Evolutionary conservation across 2,329 filamentous ascomycete species (phyloP), one percentile per base, ranked within the genome.

Genomic region (Aspergillus sp.): DNA sequence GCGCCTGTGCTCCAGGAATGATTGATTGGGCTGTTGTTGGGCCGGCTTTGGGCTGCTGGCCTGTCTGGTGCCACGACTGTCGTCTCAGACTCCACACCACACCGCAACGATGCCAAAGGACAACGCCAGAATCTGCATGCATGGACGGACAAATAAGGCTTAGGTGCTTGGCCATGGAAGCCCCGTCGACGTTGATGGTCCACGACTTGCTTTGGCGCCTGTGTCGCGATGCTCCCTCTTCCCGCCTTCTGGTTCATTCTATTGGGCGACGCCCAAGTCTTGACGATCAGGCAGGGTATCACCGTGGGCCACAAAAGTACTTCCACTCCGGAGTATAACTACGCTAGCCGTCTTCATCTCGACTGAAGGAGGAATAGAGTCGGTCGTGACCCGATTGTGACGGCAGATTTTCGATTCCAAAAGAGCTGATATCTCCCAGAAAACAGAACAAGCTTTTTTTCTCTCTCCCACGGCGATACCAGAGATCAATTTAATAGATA

Each of bases 51-150:
- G 70, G 72, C 70, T 73, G 64, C 64, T 64, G 60, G 50, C 53
- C 48, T 70, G 67, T 67, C 63, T 72, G 74, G 74, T 74, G 74
- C 74, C 73, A 76, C 74, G 73, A 75, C 70, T 66, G 11, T 23
- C 27, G 15, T n/a, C 15, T 21, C 35, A 31, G 70, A 71, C 72
- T 68, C 68, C 65, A 69, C 69, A 54, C 47, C 55, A 37, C 60
- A 64, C 66, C 60, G 63, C 62, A 62, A 64, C 62, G 57, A 62
- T 65, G 63, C 64, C 61, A 64, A 64, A 37, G 68, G 60, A 63
- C 64, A 64, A 66, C 59, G 54, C 59, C 51, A 39, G 27, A 55
- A 52, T 52, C 67, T 68, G 66, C 66, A 67, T 67, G 68, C 68
- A 70, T 56, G 63, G 57, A 64, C 67, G 49, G 65, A 70, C 68